Conservation (phyloP, 1,284 basidiomycete species). For the Pseudozyma pruni region DNA sequence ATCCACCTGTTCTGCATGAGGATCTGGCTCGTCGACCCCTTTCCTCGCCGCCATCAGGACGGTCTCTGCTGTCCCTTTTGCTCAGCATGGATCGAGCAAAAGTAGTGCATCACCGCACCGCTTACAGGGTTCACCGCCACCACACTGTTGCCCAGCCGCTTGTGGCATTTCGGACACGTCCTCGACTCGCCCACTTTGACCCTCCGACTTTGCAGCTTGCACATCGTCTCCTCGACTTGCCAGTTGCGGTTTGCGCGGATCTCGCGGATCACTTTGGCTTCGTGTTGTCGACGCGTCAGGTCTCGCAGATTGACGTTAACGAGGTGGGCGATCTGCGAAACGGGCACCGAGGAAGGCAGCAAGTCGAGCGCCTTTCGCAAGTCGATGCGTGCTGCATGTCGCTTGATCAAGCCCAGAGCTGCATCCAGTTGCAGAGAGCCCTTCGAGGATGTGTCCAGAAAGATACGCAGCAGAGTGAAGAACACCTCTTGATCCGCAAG, state of each 20-base stretch:
- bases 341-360: slow-evolving; percentile 85
- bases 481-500: slow-evolving; percentile 73
- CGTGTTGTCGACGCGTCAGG: slow-evolving; percentile 32
- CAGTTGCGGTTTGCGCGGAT: slow-evolving; percentile 79
- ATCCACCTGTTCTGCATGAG: too few species aligned
- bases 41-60: slow-evolving; percentile 2
- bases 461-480: slow-evolving; percentile 84
- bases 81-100: slow-evolving; percentile 50
- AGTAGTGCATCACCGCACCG: slow-evolving; percentile 64
- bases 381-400: slow-evolving; percentile 84
- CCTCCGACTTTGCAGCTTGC: slow-evolving; percentile 79
- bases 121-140: slow-evolving; percentile 79
- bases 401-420: slow-evolving; percentile 83
- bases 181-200: slow-evolving; percentile 88
- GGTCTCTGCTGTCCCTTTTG: slow-evolving; percentile 23
- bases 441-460: slow-evolving; percentile 73
- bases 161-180: slow-evolving; percentile 95
- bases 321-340: slow-evolving; percentile 82
- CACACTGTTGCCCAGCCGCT: slow-evolving; percentile 90
- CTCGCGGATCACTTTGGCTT: slow-evolving; percentile 72
- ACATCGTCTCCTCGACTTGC: slow-evolving; percentile 77
- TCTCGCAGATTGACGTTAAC: slow-evolving; percentile 45
- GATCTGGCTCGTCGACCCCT: too few species aligned
- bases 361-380: slow-evolving; percentile 82
- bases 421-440: slow-evolving; percentile 69